A percentile compares a stretch with the other conserved stretches of the same genome.
phyloP scores from a whole-genome alignment of 1,284 basidiomycete species.

The Heterobasidion irregulare region DNA sequence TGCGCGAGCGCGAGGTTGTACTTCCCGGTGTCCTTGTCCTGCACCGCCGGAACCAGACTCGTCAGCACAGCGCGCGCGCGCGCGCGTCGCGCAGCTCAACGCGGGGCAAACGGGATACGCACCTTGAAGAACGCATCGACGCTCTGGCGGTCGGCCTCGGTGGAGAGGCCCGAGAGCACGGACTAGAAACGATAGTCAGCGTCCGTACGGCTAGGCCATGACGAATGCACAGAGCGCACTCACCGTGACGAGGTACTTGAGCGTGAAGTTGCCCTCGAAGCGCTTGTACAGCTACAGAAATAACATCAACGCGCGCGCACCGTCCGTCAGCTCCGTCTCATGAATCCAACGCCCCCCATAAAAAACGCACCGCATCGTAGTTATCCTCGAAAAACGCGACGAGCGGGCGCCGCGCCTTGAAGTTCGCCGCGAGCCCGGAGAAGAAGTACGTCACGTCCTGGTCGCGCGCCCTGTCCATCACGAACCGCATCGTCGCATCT shows the following conservation, averaged over 20 bases:
- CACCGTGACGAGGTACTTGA: slow-evolving; percentile 43
- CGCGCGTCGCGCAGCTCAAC: neutral
- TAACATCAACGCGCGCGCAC: neutral
- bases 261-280: slow-evolving; percentile 62
- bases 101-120: slow-evolving; percentile 4
- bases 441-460: slow-evolving; percentile 61
- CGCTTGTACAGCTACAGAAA: slow-evolving; percentile 52
- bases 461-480: slow-evolving; percentile 47
- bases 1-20: slow-evolving; percentile 60
- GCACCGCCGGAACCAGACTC: neutral
- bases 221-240: slow-evolving; percentile 13
- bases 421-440: slow-evolving; percentile 34
- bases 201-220: neutral
- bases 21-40: slow-evolving; percentile 60
- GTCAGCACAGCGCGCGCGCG: slow-evolving; percentile 10
- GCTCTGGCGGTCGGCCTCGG: slow-evolving; percentile 59
- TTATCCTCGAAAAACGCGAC: slow-evolving; percentile 46
- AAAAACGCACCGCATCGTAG: slow-evolving; percentile 49
- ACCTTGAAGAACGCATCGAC: slow-evolving; percentile 67
- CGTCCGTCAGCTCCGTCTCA: neutral
- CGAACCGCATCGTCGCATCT: slow-evolving; percentile 51
- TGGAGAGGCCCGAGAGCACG: slow-evolving; percentile 56
- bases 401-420: slow-evolving; percentile 30
- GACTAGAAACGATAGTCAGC: slow-evolving; percentile 25
- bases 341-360: neutral